Evolutionary conservation across 23 red algal genomes (phyloP), one percentile per base, ranked within the genome.

Genomic region (Cyanidium caldarium): DNA sequence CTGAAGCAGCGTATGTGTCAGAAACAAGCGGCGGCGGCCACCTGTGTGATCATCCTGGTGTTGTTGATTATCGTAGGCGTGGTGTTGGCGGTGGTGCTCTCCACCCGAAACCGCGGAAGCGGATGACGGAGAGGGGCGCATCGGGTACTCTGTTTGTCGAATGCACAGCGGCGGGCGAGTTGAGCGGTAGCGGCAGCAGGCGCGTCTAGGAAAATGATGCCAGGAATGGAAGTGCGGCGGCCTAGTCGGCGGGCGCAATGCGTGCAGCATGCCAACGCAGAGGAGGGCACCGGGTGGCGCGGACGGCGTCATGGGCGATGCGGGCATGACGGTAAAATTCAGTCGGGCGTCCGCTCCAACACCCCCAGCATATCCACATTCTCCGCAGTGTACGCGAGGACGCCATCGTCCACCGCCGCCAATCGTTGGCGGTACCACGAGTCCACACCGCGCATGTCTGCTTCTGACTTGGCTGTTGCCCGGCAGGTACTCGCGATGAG

Each of bases 1-100:
- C 41, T 75, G 38, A 75, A 75, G 28, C 40, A 61, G 2, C 46
- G 58, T 3, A 61, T 75, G 46, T 75, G 70, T 75, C 46, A 75
- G 25, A 31, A 38, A 30, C 38, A 75, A 40, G 58, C 43, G 38
- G 58, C 46, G 14, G 35, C 58, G 2, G 58, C 58, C 19, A 75
- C 37, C 58, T 75, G 70, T 28, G 43, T 75, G 5, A 61, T 75
- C 20, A 30, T 75, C 28, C 34, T 75, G 36, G 70, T 75, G 33
- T 2, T 75, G 16, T 28, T 75, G 16, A 75, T 75, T 25, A 61
- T 61, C 2, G 14, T 75, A 2, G 70, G 35, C 12, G 43, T 75
- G 7, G 41, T 75, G 14, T 37, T 75, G 34, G 70, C 35, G 10
- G 70, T 75, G 3, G 70, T 75, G 5, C 35, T 75, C 10, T 40